Base-by-base conservation (phyloP, 768 basidiomycete species). In the Suillus americanus region DNA sequence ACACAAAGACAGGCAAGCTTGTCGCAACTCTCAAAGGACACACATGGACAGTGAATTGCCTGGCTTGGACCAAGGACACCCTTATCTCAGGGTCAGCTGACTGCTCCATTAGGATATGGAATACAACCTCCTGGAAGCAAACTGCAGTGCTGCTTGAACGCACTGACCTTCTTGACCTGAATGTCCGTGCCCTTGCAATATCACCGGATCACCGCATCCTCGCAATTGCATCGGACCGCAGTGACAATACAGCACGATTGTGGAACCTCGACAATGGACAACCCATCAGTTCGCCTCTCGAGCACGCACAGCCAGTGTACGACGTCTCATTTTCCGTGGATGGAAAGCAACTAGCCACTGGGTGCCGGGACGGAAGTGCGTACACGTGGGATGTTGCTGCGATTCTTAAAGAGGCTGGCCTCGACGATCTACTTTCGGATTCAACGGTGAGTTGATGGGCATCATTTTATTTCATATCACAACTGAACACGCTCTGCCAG, bases 151-250 rank as follows among this genome's bases (percentile, higher is more conserved):
- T 35, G 35, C 5, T 6, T 2, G 13, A 50, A 10, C 45, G 23
- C 45, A 16, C 5, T 45, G 48, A 40, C 46, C 3, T 64, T n/a
- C n/a, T n/a, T n/a, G n/a, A n/a, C n/a, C n/a, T n/a, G n/a, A n/a
- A n/a, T 74, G 6, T 62, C 64, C 25, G 33, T 30, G 28, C 64
- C 60, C 8, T 61, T 16, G 60, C 45, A 8, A 46, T 46, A 23
- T 61, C 60, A 1, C 45, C 45, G 14, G 37, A 37, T 33, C 33
- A 33, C 14, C 13, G 14, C 30, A 35, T 61, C 23, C 53, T 70
- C 46, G 66, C 59, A 25, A 62, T 54, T 53, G 65, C 50, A 13
- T 69, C 69, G 35, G 65, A n/a, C n/a, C n/a, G n/a, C n/a, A n/a
- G n/a, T n/a, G n/a, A 66, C 55, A 16, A 45, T 1, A 64, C 62